Base-by-base conservation (phyloP, 331 rosid genomes). In the Malus hybrid region DNA sequence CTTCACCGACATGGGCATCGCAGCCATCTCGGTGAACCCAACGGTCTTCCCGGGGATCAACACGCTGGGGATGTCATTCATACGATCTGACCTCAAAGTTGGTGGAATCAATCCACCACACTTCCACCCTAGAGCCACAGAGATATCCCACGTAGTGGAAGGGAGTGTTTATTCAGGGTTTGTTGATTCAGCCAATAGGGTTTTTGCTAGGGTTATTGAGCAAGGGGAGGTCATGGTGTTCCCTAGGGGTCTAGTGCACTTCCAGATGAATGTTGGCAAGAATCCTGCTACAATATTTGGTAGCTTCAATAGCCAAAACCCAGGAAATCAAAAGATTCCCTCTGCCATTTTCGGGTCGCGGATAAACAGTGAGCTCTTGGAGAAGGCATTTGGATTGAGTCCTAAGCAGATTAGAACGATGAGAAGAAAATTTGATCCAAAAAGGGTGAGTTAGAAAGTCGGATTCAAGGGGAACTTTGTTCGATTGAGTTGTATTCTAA, bases 111-210 rank as follows among this genome's bases (percentile, higher is more conserved):
- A 90, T 60, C 96, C 97, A 48, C 99, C 97, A 33, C 99, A 94
- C 77, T 92, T 90, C 71, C 96, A 92, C 77, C 99, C 97, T 1
- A 84, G 97, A 73, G 99, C 96, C n/a, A 90, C 97, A 0, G 97
- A 94, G 63, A 80, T 94, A 6, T 85, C 84, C 57, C 87, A 90
- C 63, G 89, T 94, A 53, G 70, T 94, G 33, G 44, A 80, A 39
- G 99, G 99, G 22, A 81, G 81, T 48, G 93, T 92, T 14, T 92
- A 94, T 65, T 74, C 89, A 7, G 99, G 99, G 11, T 92, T 92
- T 68, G 97, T 94, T 6, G 99, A 94, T 87, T 90, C 97, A 1
- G 66, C 46, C 55, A 94, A 92, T 57, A 82, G 57, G 79, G 90
- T 89, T 69, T 94, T 92, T 62, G 90, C 84, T 1, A 86, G 79